phyloP scores from a whole-genome alignment of 129 eudicot species.

The Chrysanthemum seticuspe region DNA sequence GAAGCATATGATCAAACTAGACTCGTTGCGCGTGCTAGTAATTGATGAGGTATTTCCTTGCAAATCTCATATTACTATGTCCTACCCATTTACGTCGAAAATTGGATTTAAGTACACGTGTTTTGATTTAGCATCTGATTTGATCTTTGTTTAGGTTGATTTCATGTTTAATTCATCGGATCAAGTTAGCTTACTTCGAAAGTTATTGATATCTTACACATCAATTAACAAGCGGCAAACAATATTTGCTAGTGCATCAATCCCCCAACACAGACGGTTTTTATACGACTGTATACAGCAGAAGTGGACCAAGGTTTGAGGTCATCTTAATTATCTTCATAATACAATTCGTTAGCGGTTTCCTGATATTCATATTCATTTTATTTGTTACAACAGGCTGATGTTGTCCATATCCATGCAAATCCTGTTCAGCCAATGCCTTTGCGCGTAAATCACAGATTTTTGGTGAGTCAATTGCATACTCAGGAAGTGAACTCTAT shows the following conservation, averaged over 20 bases:
- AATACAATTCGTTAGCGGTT: constrained; percentile 4
- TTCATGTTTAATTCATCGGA: constrained; percentile 85
- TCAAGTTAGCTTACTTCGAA: constrained; percentile 67
- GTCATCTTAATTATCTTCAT: constrained; percentile 14
- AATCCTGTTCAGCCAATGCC: constrained; percentile 94
- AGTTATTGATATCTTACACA: constrained; percentile 69
- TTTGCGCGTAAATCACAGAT: constrained; percentile 68
- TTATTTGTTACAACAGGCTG: constrained; percentile 47
- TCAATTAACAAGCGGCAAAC: constrained; percentile 71
- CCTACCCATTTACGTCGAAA: neutral
- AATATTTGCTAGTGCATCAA: constrained; percentile 91
- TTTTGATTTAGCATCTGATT: neutral
- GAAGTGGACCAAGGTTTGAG: constrained; percentile 94
- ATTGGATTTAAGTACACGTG: neutral
- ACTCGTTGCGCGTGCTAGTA: constrained; percentile 69
- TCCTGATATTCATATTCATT: constrained; percentile 2
- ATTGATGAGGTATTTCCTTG: constrained; percentile 70
- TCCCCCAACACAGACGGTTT: constrained; percentile 90
- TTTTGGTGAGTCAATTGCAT: constrained; percentile 52
- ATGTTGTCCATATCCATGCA: constrained; percentile 83
- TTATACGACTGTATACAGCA: constrained; percentile 82
- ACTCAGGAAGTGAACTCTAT: neutral
- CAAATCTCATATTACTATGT: neutral
- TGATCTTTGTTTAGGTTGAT: constrained; percentile 64
- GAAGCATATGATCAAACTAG: constrained; percentile 61